These are phyloP conservation scores for Aureobasidium sp. DNA, from an alignment of 2,329 filamentous ascomycete species.

Conservation along the genomic window DNA sequence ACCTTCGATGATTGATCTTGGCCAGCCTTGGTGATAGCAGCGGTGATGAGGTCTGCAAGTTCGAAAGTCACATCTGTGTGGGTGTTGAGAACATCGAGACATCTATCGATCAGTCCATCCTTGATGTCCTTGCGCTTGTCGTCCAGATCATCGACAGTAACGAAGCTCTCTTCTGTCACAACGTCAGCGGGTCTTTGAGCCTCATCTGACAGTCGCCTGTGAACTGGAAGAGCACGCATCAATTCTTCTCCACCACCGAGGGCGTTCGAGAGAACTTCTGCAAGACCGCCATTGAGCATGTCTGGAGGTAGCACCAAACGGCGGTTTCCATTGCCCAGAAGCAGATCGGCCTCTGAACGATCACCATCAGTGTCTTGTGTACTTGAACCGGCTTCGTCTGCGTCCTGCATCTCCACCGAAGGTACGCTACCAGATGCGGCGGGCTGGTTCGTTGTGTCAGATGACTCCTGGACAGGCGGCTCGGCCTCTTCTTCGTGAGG, in stretches of 20 bases:
- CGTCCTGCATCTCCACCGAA: conserved; percentile 34
- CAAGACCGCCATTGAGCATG: conserved; percentile 6
- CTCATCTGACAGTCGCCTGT: conserved; percentile 1
- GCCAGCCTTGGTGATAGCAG: conserved; percentile 53
- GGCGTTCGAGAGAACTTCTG: conserved; percentile 10
- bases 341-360: background rate
- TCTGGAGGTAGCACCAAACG: conserved; percentile 7
- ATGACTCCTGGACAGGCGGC: conserved; percentile 1
- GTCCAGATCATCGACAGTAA: conserved; percentile 73
- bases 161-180: conserved; percentile 28
- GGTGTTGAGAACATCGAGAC: conserved; percentile 78
- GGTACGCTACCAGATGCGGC: conserved; percentile 10
- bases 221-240: conserved; percentile 10
- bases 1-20: conserved; percentile 53
- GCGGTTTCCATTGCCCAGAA: conserved; percentile 1
- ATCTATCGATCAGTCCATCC: conserved; percentile 75
- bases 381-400: conserved; percentile 14
- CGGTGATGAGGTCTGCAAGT: conserved; percentile 74
- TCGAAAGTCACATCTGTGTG: conserved; percentile 88
- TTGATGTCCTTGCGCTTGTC: conserved; percentile 64
- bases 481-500: conserved; percentile 21
- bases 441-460: background rate
- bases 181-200: conserved; percentile 3
- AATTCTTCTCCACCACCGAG: conserved; percentile 8
- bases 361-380: conserved; percentile 15